Evolutionary conservation across 345 rosid genomes (phyloP).

Genomic region (Trapa incisa): DNA sequence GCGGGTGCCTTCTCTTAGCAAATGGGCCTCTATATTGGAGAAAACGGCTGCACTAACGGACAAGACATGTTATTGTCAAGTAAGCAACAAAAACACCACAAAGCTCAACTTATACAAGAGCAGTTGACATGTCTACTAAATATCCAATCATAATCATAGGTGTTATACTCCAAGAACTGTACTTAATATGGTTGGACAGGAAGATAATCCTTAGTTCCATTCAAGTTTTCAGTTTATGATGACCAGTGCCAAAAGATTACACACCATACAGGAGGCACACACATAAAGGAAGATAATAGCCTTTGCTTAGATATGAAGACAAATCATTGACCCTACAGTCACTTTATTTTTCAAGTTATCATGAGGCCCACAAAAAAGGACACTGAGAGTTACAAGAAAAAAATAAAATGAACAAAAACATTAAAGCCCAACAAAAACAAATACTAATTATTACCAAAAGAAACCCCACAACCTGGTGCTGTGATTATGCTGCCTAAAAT

Average conservation of each 20-base stretch:
- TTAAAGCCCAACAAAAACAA: neutral
- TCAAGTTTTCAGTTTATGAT: neutral
- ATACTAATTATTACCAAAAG: neutral
- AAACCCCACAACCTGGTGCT: neutral
- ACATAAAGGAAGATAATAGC: neutral
- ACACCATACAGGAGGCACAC: neutral
- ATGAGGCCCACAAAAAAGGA: neutral
- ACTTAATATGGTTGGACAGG: neutral
- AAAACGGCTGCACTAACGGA: slow-evolving; percentile 47
- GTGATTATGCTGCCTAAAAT: neutral
- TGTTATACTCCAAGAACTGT: neutral
- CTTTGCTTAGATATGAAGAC: slow-evolving; percentile 1
- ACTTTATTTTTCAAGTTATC: neutral
- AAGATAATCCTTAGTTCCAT: neutral
- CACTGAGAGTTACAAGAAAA: neutral
- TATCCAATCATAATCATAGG: neutral
- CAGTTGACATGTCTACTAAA: neutral
- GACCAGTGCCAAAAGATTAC: neutral
- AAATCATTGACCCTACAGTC: neutral
- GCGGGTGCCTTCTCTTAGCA: slow-evolving; percentile 82
- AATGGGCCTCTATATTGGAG: slow-evolving; percentile 88
- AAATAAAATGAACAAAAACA: neutral
- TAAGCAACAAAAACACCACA: neutral
- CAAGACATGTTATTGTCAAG: neutral
- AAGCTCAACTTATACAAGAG: neutral